Base-by-base conservation (phyloP, 1,284 basidiomycete genomes). In the Fomitopsis schrenkii region DNA sequence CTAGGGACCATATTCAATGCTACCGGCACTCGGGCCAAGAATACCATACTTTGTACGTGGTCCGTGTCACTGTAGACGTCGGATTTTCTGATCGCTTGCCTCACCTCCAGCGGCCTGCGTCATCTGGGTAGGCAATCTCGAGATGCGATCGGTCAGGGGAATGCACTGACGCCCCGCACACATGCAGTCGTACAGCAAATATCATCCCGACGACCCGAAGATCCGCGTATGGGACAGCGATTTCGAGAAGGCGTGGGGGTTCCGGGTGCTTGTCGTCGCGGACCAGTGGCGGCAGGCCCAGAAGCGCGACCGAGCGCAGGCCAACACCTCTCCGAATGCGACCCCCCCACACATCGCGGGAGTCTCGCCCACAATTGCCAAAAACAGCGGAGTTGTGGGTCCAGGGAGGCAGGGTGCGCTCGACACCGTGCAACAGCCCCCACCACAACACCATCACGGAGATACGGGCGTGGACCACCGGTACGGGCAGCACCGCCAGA, bases 181-280 rank as follows among this genome's bases (percentile, higher is more conserved):
- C 38, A 53, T 28, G 35, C 64, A 89, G 88, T 78, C 85, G n/a
- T 79, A 89, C 59, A 80, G 85, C 71, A 87, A 84, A 70, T 88
- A 88, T 69, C 80, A 79, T 61, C 79, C 83, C 59, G 77, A 81
- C 48, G 83, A 88, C 63, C 74, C 77, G 35, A 76, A 79, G 59
- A 69, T 89, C 59, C 77, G 80, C n/a, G 72, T 72, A 50, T 87
- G 83, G 85, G 80, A 79, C 57, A 74, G 76, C 45, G 81, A 85
- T 36, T 87, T 87, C 61, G 84, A 87, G 68, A 85, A 86, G 61
- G 71, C 81, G n/a, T 87, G 83, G 80, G 88, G 88, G 40, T 71
- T 72, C 70, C 64, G 63, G 57, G 69, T 71, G 38, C 64, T 68
- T n/a, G 59, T 70, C 58, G 67, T 72, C 61, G 71, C 72, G 28